Conservation (phyloP, 2,329 filamentous ascomycete species). For the Calonectria montana region DNA sequence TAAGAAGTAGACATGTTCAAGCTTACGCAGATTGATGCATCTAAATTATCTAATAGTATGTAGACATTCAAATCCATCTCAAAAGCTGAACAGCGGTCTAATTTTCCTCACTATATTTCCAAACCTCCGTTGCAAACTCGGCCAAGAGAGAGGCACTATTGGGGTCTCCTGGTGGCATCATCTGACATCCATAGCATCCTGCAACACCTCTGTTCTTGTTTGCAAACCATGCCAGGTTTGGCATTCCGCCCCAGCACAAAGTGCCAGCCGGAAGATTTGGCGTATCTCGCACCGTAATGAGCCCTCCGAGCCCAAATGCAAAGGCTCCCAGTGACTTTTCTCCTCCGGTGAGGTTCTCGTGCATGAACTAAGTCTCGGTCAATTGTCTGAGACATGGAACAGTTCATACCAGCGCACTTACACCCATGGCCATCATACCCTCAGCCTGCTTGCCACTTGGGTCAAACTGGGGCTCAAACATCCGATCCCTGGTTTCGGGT, state of each 20-base stretch:
- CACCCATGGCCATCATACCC: constrained; percentile 4
- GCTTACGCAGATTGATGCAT: neutral
- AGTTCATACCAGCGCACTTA: neutral
- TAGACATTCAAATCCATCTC: no score
- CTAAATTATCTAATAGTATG: neutral
- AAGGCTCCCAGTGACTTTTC: neutral
- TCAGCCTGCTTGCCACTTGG: neutral
- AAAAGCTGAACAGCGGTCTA: neutral
- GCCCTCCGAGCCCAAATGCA: constrained; percentile 4
- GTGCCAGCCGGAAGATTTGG: neutral
- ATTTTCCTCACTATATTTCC: neutral
- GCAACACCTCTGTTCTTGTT: neutral
- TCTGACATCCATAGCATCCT: neutral
- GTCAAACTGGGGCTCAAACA: constrained; percentile 1
- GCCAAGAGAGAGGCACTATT: neutral
- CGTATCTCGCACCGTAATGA: neutral
- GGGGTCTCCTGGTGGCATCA: neutral
- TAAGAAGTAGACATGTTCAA: neutral
- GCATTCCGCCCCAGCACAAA: neutral
- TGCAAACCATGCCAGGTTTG: neutral
- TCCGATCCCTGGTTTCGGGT: neutral
- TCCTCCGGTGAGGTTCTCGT: constrained; percentile 4
- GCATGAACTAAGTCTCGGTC: neutral
- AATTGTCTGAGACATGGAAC: no score
- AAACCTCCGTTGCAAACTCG: neutral